These are phyloP conservation scores for Cucumis cinereus DNA, from an alignment of 306 rosid species.

Conservation along the genomic window DNA sequence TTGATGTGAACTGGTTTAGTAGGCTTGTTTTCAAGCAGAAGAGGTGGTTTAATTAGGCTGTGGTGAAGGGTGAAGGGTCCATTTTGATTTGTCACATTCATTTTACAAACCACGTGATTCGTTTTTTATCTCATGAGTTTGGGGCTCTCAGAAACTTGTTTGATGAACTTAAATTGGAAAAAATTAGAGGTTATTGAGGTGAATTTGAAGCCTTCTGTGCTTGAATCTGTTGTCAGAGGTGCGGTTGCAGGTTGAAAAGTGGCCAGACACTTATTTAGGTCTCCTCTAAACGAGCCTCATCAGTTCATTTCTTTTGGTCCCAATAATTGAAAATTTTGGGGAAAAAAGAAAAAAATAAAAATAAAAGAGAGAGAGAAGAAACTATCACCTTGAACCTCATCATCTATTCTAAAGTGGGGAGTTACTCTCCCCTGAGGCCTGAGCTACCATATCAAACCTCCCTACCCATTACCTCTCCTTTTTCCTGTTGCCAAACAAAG, in stretches of 20 bases:
- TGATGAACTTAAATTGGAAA: background rate
- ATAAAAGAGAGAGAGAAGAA: too few species aligned
- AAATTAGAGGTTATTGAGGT: background rate
- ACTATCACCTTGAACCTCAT: background rate
- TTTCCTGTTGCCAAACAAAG: background rate
- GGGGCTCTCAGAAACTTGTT: background rate
- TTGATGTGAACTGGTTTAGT: background rate
- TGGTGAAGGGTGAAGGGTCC: background rate
- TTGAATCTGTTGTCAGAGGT: background rate
- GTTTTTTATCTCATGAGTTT: background rate
- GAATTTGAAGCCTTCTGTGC: background rate
- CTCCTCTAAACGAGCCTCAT: background rate
- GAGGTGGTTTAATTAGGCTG: background rate
- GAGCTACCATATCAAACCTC: background rate
- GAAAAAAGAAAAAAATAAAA: too few species aligned
- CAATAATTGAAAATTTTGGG: background rate
- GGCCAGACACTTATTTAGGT: background rate
- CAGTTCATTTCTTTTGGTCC: background rate
- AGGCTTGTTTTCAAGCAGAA: background rate
- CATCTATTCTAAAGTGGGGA: background rate
- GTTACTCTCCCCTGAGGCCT: background rate
- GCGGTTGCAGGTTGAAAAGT: background rate
- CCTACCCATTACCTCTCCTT: background rate
- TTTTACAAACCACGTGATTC: background rate
- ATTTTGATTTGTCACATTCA: background rate